A percentile compares a stretch with the other conserved stretches of the same genome.
Conservation (phyloP, 1,284 basidiomycete species). For the Fomitopsis schrenkii region DNA sequence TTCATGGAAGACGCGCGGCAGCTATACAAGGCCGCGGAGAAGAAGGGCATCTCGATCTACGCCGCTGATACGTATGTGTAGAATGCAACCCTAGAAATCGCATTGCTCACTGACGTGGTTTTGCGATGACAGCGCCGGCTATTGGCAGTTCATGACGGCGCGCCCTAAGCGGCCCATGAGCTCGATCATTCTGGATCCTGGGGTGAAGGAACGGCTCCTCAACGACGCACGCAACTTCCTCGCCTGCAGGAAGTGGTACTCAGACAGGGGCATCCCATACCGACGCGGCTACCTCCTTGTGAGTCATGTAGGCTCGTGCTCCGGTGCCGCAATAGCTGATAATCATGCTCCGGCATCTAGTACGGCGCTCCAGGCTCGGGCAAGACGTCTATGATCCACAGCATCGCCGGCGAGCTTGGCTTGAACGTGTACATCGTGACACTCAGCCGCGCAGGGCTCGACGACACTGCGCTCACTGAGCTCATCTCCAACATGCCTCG, state of each 20-base stretch:
- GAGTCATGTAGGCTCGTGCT: conserved; percentile 12
- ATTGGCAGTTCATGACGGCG: conserved; percentile 12
- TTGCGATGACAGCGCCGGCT: conserved; percentile 3
- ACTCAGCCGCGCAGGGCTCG: conserved; percentile 61
- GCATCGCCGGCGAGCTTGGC: conserved; percentile 70
- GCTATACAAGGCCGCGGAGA: conserved; percentile 19
- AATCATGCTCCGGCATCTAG: conserved; percentile 24
- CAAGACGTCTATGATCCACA: conserved; percentile 73
- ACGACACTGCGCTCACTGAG: conserved; percentile 58
- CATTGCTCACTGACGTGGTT: not conserved
- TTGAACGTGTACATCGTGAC: conserved; percentile 75
- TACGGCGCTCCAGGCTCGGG: conserved; percentile 74
- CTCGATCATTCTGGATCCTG: conserved; percentile 18
- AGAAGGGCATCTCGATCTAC: conserved; percentile 13
- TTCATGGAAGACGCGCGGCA: conserved; percentile 27
- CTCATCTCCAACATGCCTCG: conserved; percentile 65
- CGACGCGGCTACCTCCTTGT: conserved; percentile 69
- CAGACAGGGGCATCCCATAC: conserved; percentile 62
- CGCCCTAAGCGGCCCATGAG: conserved; percentile 14
- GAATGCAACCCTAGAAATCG: not conserved
- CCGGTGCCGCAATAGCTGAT: too few relatives aligned
- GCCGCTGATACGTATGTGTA: conserved; percentile 10
- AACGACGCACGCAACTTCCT: conserved; percentile 18
- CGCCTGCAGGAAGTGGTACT: conserved; percentile 34
- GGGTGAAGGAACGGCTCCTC: conserved; percentile 15